Evolutionary conservation across 352 stramenopile species (phyloP), one percentile per base, ranked within the genome.

Genomic region (Saprolegnia diclina): DNA sequence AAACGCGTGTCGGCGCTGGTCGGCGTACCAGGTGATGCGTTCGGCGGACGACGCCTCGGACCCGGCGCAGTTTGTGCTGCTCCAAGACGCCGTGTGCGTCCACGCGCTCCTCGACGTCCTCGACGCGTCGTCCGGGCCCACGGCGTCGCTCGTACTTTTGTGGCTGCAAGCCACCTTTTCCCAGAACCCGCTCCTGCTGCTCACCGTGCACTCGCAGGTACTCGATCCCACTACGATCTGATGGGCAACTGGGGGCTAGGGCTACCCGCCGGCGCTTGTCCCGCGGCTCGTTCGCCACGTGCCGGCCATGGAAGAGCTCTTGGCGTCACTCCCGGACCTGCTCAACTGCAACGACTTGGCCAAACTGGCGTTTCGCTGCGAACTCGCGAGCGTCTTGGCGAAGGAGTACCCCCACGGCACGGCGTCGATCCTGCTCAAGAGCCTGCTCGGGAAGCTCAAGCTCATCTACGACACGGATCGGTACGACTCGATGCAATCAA

Each of bases 381-480:
- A 52, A 0, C 16, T 65, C 19, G 57, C 57, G 2, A 53, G 35
- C 40, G 35, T 11, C 5, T 21, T 65, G 11, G 52, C 19, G 19
- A 18, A 24, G 7, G 7, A 65, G 37, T 65, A 65, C 40, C 57
- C 37, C 5, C 32, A 65, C 35, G 57, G 32, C 0, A 22, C 48
- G 0, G 11, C 57, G 11, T n/a, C 21, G 0, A 16, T 38, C 11
- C 37, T 65, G 14, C 29, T 65, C 18, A 65, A 65, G 26, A 54
- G 32, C 40, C 32, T 65, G 19, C 37, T 65, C 0, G 57, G 32
- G 16, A 65, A 65, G 29, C 21, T 65, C 18, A 65, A 65, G 29
- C 57, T 65, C 21, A 38, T 65, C 5, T 65, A 54, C 38, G 57
- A 65, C 22, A 65, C 57, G 40, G 57, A 65, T 38, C 19, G 57